phyloP scores from a whole-genome alignment of 2,329 filamentous ascomycete species.

The Fusarium camptoceras region DNA sequence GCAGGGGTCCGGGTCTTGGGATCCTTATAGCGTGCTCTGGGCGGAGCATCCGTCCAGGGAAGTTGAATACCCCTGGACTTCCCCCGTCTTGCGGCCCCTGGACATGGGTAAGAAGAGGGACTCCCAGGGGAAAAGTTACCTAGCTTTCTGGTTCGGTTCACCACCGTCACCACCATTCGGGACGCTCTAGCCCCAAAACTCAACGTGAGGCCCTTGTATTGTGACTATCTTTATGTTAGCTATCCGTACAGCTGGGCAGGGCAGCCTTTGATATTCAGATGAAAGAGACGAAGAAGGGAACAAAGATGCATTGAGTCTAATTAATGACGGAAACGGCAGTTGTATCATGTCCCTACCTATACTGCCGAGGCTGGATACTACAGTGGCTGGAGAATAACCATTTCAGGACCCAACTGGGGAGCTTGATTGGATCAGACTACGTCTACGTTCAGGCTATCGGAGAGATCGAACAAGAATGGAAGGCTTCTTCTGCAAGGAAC shows the following conservation, averaged over 20 bases:
- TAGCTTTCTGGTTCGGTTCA: slow-evolving; percentile 25
- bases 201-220: slow-evolving; percentile 16
- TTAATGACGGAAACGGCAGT: slow-evolving; percentile 18
- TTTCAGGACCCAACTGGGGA: slow-evolving; percentile 10
- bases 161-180: slow-evolving; percentile 40
- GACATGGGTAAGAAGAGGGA: slow-evolving; percentile 17
- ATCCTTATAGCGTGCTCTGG: not conserved
- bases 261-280: not conserved
- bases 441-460: slow-evolving; percentile 1
- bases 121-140: not conserved
- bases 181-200: slow-evolving; percentile 29
- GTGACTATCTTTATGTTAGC: not conserved
- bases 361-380: not conserved
- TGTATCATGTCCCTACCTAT: slow-evolving; percentile 1
- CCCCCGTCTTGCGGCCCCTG: slow-evolving; percentile 35
- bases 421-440: slow-evolving; percentile 12
- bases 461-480: slow-evolving; percentile 38
- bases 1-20: slow-evolving; percentile 17
- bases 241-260: not conserved
- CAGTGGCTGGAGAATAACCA: slow-evolving; percentile 9
- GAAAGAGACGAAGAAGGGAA: not conserved
- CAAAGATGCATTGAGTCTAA: not conserved
- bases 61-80: slow-evolving; percentile 13
- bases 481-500: slow-evolving; percentile 39
- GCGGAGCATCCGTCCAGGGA: not conserved